Conservation (phyloP, 768 basidiomycete genomes). For the Tylopilus felleus region DNA sequence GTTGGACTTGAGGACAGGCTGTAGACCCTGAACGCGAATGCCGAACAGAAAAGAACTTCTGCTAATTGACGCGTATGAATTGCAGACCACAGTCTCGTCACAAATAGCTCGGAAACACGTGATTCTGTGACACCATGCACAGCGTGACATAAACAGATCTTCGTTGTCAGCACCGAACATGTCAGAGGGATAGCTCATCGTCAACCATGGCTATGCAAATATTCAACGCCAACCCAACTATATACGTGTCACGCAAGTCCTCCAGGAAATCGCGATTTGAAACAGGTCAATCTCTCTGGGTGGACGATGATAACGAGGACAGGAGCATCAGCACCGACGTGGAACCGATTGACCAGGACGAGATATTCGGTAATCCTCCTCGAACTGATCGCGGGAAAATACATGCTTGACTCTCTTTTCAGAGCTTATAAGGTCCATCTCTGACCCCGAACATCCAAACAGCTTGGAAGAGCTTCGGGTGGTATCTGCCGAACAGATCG, state of each 20-base stretch:
- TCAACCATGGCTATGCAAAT: constrained; percentile 51
- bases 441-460: constrained; percentile 93
- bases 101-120: constrained; percentile 14
- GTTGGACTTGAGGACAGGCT: neutral
- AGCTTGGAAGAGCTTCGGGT: constrained; percentile 94
- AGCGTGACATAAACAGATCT: constrained; percentile 20
- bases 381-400: neutral
- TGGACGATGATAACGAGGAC: constrained; percentile 44
- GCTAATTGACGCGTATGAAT: constrained; percentile 19
- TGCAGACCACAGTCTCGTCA: constrained; percentile 3
- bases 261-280: constrained; percentile 40
- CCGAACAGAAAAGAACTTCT: constrained; percentile 11
- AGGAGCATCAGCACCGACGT: constrained; percentile 38
- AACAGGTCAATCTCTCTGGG: constrained; percentile 57
- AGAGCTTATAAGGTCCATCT: constrained; percentile 92
- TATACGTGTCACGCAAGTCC: constrained; percentile 56
- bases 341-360: constrained; percentile 82
- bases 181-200: neutral
- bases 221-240: constrained; percentile 89
- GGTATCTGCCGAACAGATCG: constrained; percentile 86
- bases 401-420: neutral
- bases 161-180: neutral
- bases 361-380: constrained; percentile 73
- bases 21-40: constrained; percentile 1
- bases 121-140: constrained; percentile 15